Base-by-base conservation (phyloP, 192 early-diverging fungal genomes). In the Rhizoclosmatium globosum region DNA sequence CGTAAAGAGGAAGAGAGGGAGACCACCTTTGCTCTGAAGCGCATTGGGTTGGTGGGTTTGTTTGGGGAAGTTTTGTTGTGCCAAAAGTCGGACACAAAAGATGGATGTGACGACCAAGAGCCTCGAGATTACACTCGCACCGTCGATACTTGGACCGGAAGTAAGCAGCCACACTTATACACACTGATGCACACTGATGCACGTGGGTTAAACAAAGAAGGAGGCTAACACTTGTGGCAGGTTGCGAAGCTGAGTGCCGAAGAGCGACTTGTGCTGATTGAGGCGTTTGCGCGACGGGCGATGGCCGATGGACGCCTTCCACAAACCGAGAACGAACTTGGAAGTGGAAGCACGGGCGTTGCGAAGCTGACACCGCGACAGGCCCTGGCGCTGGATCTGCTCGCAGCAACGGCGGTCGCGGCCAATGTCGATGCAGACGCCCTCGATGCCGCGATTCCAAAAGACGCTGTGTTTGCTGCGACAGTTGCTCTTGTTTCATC, bases 1-100 rank as follows among this genome's bases (percentile, higher is more conserved):
- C 31, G 31, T 31, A 31, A 31, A 17, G 21, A n/a, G 21, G 15
- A 57, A 57, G 13, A 57, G 13, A 57, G 21, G 61, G 61, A 21
- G 21, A 1, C 21, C 61, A 41, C 61, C 61, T 68, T 68, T 68
- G 67, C 67, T 42, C 67, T 38, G 43, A 68, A 68, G 31, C 67
- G 31, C 67, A 68, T 68, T 68, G 50, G 9, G 17, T 53, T 53
- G 9, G 6, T 53, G 6, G 31, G 31, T 31, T 31, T 31, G 31
- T 31, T 31, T 31, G 31, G 31, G 31, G 31, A 31, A 31, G 31
- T 31, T 31, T 31, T 31, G 31, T 31, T 31, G 31, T 31, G 31
- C 31, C 31, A 31, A 31, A 31, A 31, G 31, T 31, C 31, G 31
- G 31, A 31, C 31, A 31, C 31, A 31, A 31, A 31, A 31, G 31